Evolutionary conservation across 2,329 filamentous ascomycete genomes (phyloP), one percentile per base, ranked within the genome.

Genomic region (Capronia americana): DNA sequence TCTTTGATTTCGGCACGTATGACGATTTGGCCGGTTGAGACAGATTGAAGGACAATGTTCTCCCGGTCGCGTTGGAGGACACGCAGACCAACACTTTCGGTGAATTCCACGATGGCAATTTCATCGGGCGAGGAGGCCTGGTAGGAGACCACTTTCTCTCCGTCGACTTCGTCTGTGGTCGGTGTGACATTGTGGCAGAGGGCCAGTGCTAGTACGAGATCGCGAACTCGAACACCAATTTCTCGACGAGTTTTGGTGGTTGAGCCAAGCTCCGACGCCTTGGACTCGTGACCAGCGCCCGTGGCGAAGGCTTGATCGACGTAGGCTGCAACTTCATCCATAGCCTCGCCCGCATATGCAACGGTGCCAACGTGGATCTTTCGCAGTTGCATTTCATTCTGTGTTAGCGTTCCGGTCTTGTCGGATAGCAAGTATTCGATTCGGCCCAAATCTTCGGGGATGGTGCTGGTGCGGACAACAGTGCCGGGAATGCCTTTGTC

Each of bases 321-420:
- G 75, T 97, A 97, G 0, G 91, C 86, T 12, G 88, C 83, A 12
- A 99, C 95, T 80, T 99, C 96, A 72, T 98, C 95, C 95, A 99
- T 99, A 10, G 95, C 94, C 76, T 99, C 95, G 73, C 97, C 97
- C 38, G 94, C 95, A 75, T 99, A 99, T 1, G 94, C 98, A 1
- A 98, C 95, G 10, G 95, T 99, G 10, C 96, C 95, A 61, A 99
- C 92, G 74, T 99, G 96, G 5, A 99, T 94, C 79, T 99, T 99
- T 77, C 96, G 97, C 85, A 99, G 90, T 75, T 97, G 94, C 93
- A 97, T 97, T 75, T 97, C 92, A 74, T 99, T 99, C 73, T 98
- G 93, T 0, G 95, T 99, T 66, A 99, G 79, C 1, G 95, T 99
- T n/a, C 95, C 95, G 0, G 95, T 99, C 79, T 99, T 99, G 78